Base-by-base conservation (phyloP, 495 filamentous ascomycete genomes). In the Xylaria longipes region DNA sequence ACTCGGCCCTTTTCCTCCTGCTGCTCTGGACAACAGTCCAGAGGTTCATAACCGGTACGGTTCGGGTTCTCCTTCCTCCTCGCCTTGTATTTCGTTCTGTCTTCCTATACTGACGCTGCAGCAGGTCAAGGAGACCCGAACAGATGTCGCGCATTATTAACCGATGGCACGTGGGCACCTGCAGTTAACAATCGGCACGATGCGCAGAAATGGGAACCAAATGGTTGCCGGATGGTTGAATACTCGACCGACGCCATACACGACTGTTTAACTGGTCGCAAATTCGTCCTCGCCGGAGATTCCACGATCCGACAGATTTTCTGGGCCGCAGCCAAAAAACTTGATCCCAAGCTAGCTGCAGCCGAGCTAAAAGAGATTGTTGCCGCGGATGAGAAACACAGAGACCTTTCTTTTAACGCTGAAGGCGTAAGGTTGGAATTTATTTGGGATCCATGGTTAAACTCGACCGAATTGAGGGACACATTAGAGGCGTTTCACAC, bases 391-490 rank as follows among this genome's bases (percentile, higher is more conserved):
- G 70, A 82, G 14, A 84, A 81, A 70, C 86, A 89, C 72, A 70
- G 71, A 22, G 84, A 88, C 77, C 71, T 87, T 11, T 72, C 75
- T 1, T 86, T 85, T 50, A 71, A 78, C 25, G 75, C 78, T 5
- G 74, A 71, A 14, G 85, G 81, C 48, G 80, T 85, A 27, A 80
- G 48, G 29, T 41, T 90, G 25, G 81, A 88, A 43, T 91, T 89
- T 63, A 72, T 87, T 20, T 91, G 88, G 89, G 88, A 91, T 76
- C 88, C 89, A 3, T 91, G 81, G 78, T 78, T 91, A 39, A 91
- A 91, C 75, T 84, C 84, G 17, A 84, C 86, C 2, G 74, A 65
- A 29, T 75, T 88, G 20, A 70, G 81, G 17, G 71, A 71, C 25
- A 83, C 86, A 35, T 74, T 91, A 25, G 67, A 73, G 9, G 70